These are phyloP conservation scores for Licmophora abbreviata DNA, from an alignment of 108 stramenopile genomes.

Conservation along the genomic window DNA sequence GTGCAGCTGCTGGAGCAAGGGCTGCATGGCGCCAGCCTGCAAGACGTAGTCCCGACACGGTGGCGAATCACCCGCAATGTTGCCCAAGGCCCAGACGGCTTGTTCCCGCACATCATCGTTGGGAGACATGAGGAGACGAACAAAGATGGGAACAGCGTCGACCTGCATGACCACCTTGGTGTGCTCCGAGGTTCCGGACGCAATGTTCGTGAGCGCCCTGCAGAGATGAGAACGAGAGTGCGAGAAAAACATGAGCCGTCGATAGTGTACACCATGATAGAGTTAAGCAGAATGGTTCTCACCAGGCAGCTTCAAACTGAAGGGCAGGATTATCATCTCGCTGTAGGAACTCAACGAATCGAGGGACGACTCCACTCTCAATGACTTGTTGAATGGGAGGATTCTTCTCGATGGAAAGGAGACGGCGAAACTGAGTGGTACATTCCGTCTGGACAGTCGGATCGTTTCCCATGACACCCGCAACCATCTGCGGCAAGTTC, in stretches of 20 bases:
- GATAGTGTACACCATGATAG: too few species aligned
- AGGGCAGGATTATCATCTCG: conserved; percentile 89
- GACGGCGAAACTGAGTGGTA: conserved; percentile 91
- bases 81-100: conserved; percentile 98
- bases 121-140: conserved; percentile 78
- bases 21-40: conserved; percentile 86
- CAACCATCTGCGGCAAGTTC: conserved; percentile 82
- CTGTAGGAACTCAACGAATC: conserved; percentile 93
- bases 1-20: conserved; percentile 89
- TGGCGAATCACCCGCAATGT: conserved; percentile 97
- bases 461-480: conserved; percentile 86
- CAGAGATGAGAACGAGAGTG: too few species aligned
- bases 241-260: too few species aligned
- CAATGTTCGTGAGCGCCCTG: conserved; percentile 99
- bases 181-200: conserved; percentile 95
- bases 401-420: conserved; percentile 95
- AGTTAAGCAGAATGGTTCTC: too few species aligned
- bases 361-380: conserved; percentile 91
- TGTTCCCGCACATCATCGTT: conserved; percentile 98
- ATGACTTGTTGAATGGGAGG: conserved; percentile 99
- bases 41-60: conserved; percentile 95
- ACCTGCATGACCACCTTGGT: conserved; percentile 96
- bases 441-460: conserved; percentile 77
- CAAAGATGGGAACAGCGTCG: conserved; percentile 97
- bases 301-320: conserved; percentile 99